phyloP scores from a whole-genome alignment of 2,329 filamentous ascomycete genomes.

The Colletotrichum musae region DNA sequence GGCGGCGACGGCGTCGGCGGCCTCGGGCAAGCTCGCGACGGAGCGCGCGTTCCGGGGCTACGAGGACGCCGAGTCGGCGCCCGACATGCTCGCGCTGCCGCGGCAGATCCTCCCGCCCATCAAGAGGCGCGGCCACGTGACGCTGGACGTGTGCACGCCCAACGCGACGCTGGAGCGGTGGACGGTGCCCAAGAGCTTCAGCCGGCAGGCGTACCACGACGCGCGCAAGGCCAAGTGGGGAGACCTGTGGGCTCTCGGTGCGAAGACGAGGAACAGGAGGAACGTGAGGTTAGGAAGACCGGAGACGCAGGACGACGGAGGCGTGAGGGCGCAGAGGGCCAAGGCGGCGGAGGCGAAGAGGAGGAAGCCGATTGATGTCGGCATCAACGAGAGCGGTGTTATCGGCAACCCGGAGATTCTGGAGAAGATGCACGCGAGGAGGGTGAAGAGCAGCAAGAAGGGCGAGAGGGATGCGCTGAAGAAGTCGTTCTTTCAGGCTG shows the following conservation, averaged over 20 bases:
- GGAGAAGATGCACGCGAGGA: conserved; percentile 55
- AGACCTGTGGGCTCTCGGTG: conserved; percentile 94
- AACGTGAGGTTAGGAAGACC: conserved; percentile 71
- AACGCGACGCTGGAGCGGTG: conserved; percentile 90
- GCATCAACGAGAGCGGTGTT: conserved; percentile 49
- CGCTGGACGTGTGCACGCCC: conserved; percentile 91
- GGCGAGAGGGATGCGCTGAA: conserved; percentile 55
- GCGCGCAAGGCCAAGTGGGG: conserved; percentile 93
- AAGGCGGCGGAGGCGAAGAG: conserved; percentile 47
- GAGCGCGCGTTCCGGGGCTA: conserved; percentile 81
- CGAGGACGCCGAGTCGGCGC: conserved; percentile 62
- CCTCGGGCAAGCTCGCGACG: conserved; percentile 66
- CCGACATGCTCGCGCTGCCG: conserved; percentile 79
- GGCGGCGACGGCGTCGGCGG: conserved; percentile 51
- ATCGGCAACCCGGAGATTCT: conserved; percentile 43
- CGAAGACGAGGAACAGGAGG: conserved; percentile 82
- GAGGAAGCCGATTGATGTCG: conserved; percentile 58
- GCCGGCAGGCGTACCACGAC: conserved; percentile 88
- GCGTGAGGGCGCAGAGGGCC: conserved; percentile 55
- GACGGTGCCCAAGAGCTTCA: conserved; percentile 88
- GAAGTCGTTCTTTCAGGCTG: conserved; percentile 47
- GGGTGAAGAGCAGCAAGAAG: conserved; percentile 59
- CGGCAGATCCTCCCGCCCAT: conserved; percentile 84
- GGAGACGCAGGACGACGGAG: conserved; percentile 58
- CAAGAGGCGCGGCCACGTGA: conserved; percentile 90